Base-by-base conservation (phyloP, 2,329 filamentous ascomycete species). In the Domatiomyces catenatus region DNA sequence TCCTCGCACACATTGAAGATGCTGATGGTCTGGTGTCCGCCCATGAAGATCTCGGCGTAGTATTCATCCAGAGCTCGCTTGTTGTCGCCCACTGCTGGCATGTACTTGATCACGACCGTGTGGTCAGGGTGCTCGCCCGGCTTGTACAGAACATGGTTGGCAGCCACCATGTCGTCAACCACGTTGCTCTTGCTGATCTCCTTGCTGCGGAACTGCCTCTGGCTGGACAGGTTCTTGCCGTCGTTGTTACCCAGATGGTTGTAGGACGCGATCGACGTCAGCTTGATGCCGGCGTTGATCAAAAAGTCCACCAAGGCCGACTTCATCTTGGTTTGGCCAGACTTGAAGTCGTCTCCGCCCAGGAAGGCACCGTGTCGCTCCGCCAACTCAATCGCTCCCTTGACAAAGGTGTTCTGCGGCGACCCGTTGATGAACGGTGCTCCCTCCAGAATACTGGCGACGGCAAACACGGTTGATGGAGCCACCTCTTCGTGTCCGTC, bases 271-370 rank as follows among this genome's bases (percentile, higher is more conserved):
- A 98, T 96, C 42, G 89, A 94, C 53, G 90, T 96, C 64, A 98
- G 81, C 75, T 94, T 95, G 78, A 98, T 96, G 66, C 92, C 92
- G 46, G 92, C 92, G 67, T 82, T 95, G 81, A 98, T 94, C 67
- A 98, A 72, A 74, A 98, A 98, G 71, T 98, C 92, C 45, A 96
- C 92, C 26, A 98, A 80, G 18, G 92, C 92, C 54, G 92, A 96
- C 75, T 98, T 98, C 92, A 98, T 98, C 81, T 98, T 98, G 67
- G 92, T 98, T 76, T 98, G 92, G 56, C 92, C 92, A 56, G 92
- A 96, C 75, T 98, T 98, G 83, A 98, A 98, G 73, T 98, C 92
- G 63, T 98, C 92, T 58, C 92, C 92, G 52, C 92, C 92, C 62
- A 98, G 88, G 74, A 94, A 98, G 55, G 89, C 81, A 51, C 79